Percentiles rank a stretch among this genome's conserved stretches.
These are phyloP conservation scores for Murraya paniculata DNA, from an alignment of 345 rosid genomes.

Conservation along the genomic window DNA sequence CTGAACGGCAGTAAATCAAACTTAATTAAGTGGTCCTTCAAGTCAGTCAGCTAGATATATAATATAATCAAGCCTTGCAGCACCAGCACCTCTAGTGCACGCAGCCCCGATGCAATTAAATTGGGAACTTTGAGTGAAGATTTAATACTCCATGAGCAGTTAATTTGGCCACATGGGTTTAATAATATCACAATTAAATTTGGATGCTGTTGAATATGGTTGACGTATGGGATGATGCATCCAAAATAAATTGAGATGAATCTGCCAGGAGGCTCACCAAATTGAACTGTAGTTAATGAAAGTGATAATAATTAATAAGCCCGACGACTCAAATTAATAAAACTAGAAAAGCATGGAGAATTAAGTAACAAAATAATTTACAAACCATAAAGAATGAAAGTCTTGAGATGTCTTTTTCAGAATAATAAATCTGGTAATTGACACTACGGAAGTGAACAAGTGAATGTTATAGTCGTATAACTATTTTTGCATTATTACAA, in stretches of 20 bases:
- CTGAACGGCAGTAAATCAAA: background rate
- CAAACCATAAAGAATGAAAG: no score
- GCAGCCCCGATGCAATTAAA: background rate
- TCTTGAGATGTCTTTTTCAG: no score
- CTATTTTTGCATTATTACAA: no score
- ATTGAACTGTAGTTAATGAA: background rate
- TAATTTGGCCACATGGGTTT: background rate
- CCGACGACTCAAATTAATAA: background rate
- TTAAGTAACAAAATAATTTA: no score
- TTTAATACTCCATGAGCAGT: background rate
- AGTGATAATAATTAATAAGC: background rate
- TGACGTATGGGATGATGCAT: background rate
- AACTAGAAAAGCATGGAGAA: background rate
- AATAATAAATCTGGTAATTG: no score
- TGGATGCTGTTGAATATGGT: background rate
- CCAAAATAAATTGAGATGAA: background rate
- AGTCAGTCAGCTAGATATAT: no score
- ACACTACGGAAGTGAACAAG: no score
- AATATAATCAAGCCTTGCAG: no score
- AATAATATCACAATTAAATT: background rate
- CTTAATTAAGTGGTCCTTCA: background rate
- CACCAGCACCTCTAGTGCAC: background rate
- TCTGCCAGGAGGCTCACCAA: background rate
- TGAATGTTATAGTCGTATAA: no score
- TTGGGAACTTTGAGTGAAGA: background rate